Evolutionary conservation across 805 yeast genomes (phyloP).

Genomic region (Candida nemodendra): DNA sequence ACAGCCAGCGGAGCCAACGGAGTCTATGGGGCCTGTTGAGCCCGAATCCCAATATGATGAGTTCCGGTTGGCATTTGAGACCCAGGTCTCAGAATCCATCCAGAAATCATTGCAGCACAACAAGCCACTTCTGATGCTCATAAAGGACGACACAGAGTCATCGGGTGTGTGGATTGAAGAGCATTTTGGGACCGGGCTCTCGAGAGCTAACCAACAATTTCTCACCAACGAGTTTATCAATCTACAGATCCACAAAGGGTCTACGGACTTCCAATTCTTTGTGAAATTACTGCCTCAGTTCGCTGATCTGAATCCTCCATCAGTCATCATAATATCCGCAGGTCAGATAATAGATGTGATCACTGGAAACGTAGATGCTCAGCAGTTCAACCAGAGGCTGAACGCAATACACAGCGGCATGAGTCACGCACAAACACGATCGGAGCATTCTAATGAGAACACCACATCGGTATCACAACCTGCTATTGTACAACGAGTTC

Average conservation of each 20-base stretch:
- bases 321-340: slow-evolving; percentile 51
- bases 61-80: slow-evolving; percentile 14
- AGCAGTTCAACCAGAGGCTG: slow-evolving; percentile 30
- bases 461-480: neutral
- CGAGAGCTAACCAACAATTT: slow-evolving; percentile 18
- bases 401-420: slow-evolving; percentile 14
- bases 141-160: slow-evolving; percentile 24
- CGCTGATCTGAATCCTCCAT: slow-evolving; percentile 44
- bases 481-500: too few species aligned
- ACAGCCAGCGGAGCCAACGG: too few species aligned
- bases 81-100: slow-evolving; percentile 37
- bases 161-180: slow-evolving; percentile 26
- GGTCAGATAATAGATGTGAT: slow-evolving; percentile 48
- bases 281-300: slow-evolving; percentile 51
- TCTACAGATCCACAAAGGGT: slow-evolving; percentile 39
- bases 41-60: too few species aligned
- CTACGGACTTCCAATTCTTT: slow-evolving; percentile 47
- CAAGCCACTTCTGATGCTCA: slow-evolving; percentile 41
- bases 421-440: neutral
- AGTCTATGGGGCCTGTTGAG: too few species aligned
- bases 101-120: slow-evolving; percentile 34
- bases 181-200: slow-evolving; percentile 20
- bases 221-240: slow-evolving; percentile 35
- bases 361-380: slow-evolving; percentile 31
- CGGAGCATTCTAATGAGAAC: neutral